Base-by-base conservation (phyloP, 768 basidiomycete genomes). In the Tephrocybe rancida region DNA sequence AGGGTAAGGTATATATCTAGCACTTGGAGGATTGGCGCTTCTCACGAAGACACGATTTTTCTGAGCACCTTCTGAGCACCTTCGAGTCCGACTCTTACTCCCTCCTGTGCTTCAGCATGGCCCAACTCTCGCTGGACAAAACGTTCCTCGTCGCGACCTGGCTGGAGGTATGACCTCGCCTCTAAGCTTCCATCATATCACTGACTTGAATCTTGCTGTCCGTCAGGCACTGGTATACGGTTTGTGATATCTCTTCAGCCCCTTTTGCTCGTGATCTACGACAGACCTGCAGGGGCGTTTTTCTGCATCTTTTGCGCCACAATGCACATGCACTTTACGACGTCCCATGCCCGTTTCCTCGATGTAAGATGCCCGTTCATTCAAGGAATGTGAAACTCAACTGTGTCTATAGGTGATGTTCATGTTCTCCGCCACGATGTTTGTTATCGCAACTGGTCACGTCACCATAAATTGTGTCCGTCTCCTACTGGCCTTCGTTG, bases 381-480 rank as follows among this genome's bases (percentile, higher is more conserved):
- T 6, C 18, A 7, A 5, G 5, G 13, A 13, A 19, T 5, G 13
- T 16, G 7, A 4, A 3, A n/a, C n/a, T n/a, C 13, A 13, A 1
- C n/a, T 43, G 50, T n/a, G n/a, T n/a, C n/a, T n/a, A n/a, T n/a
- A n/a, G 54, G 29, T 49, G 3, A 55, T 55, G 54, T 22, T 50
- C 16, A 8, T 21, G 6, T 29, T 55, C 3, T 55, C 53, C 5
- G 26, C 16, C 11, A 27, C 39, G 32, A 55, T 55, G 53, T 55
- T 55, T 25, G 44, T 55, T 24, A 42, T 55, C 19, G 47, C 53
- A 6, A 55, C 53, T 16, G 48, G n/a, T 9, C 53, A 55, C 35
- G 30, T 55, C 7, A 24, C 44, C 3, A 55, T 55, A 42, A 55
- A 55, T 13, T 48, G 46, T 38, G 44, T 55, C 6, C 39, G 47